These are phyloP conservation scores for Alopecurus myosuroides DNA, from an alignment of 176 grass and related monocot genomes.

Conservation along the genomic window DNA sequence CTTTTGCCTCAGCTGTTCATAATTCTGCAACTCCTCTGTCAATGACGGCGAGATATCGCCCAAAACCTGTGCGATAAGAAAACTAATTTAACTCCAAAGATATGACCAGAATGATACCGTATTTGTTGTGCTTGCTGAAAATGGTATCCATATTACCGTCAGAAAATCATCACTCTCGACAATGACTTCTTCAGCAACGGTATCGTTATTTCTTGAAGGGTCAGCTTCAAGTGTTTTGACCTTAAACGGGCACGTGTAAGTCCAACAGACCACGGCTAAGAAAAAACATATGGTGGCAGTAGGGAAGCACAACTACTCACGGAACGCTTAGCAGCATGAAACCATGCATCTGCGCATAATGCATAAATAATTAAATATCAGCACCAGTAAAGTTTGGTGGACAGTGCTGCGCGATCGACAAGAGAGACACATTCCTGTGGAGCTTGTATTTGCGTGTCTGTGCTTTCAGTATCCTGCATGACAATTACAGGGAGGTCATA, in stretches of 20 bases:
- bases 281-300: background rate
- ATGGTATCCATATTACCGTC: slow-evolving; percentile 40
- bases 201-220: slow-evolving; percentile 47
- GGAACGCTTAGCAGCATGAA: slow-evolving; percentile 82
- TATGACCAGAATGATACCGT: background rate
- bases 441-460: slow-evolving; percentile 93
- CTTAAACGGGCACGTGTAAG: slow-evolving; percentile 28
- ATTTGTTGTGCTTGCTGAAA: background rate
- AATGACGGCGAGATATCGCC: slow-evolving; percentile 70
- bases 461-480: slow-evolving; percentile 82
- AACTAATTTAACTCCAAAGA: background rate
- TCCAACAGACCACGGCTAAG: background rate
- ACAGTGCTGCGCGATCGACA: slow-evolving; percentile 74
- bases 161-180: slow-evolving; percentile 81
- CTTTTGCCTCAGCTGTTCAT: slow-evolving; percentile 58
- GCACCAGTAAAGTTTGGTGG: slow-evolving; percentile 97
- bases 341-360: slow-evolving; percentile 92
- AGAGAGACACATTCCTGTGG: slow-evolving; percentile 69
- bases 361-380: slow-evolving; percentile 98
- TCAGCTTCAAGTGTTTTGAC: slow-evolving; percentile 29
- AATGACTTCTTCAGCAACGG: slow-evolving; percentile 43
- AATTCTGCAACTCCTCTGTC: slow-evolving; percentile 54
- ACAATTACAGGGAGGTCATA: slow-evolving; percentile 11
- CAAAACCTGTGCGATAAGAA: slow-evolving; percentile 41
- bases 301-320: slow-evolving; percentile 33